phyloP scores from a whole-genome alignment of 2,329 filamentous ascomycete genomes.

The Colletotrichum sp. region DNA sequence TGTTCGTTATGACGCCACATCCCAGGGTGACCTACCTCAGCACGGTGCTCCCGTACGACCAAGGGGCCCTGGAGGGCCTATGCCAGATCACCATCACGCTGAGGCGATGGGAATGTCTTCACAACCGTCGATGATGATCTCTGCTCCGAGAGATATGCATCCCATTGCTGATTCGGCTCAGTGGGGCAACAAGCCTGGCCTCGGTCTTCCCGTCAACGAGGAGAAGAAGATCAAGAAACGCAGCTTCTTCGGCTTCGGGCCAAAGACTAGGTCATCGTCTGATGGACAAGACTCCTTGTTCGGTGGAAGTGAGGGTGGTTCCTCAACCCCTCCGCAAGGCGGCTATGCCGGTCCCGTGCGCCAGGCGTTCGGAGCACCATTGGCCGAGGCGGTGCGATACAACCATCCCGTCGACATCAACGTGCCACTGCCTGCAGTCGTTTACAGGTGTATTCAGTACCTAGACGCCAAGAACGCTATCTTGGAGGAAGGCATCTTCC shows the following conservation, averaged over 20 bases:
- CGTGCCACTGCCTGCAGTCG: slow-evolving; percentile 85
- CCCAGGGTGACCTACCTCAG: slow-evolving; percentile 56
- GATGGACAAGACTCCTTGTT: slow-evolving; percentile 64
- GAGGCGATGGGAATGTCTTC: slow-evolving; percentile 36
- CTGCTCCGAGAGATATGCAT: slow-evolving; percentile 82
- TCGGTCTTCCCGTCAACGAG: slow-evolving; percentile 57
- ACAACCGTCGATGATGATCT: slow-evolving; percentile 66
- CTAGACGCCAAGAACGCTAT: slow-evolving; percentile 82
- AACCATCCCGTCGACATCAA: slow-evolving; percentile 76
- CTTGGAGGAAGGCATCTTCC: slow-evolving; percentile 93
- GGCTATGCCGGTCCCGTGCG: slow-evolving; percentile 61
- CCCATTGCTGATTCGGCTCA: slow-evolving; percentile 82
- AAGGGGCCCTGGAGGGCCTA: slow-evolving; percentile 36
- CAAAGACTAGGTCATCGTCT: slow-evolving; percentile 62
- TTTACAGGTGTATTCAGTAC: slow-evolving; percentile 95
- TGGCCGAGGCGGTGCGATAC: slow-evolving; percentile 85
- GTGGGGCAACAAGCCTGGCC: slow-evolving; percentile 81
- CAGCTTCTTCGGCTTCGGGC: slow-evolving; percentile 74
- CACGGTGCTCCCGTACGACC: slow-evolving; percentile 39
- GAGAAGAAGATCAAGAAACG: slow-evolving; percentile 85
- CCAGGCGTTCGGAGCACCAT: slow-evolving; percentile 82
- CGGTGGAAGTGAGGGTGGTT: slow-evolving; percentile 51
- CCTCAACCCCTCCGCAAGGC: slow-evolving; percentile 46
- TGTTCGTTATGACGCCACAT: slow-evolving; percentile 62
- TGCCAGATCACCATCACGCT: slow-evolving; percentile 35